Conservation (phyloP, 345 rosid species). For the Hibiscus mutabilis region DNA sequence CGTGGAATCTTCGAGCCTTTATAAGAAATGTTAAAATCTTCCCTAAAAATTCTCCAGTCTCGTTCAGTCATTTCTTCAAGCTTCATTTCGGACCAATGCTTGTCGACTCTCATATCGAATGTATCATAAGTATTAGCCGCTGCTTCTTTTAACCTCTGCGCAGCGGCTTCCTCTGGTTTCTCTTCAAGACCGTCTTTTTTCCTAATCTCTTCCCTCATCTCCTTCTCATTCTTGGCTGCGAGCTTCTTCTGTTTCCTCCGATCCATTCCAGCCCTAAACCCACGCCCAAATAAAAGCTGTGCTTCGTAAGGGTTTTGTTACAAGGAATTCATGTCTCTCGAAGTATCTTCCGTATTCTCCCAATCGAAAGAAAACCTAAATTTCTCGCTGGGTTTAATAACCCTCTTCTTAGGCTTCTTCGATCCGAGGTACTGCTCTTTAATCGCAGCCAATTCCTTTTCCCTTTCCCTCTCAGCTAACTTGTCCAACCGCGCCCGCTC, state of each 20-base stretch:
- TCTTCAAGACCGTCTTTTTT: slow-evolving; percentile 73
- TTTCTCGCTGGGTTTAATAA: slow-evolving; percentile 85
- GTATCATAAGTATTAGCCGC: slow-evolving; percentile 87
- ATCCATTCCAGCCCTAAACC: slow-evolving; percentile 95
- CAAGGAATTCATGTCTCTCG: slow-evolving; percentile 72
- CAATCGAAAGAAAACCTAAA: slow-evolving; percentile 93
- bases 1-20: slow-evolving; percentile 90
- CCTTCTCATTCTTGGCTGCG: slow-evolving; percentile 90
- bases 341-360: slow-evolving; percentile 92
- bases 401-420: slow-evolving; percentile 91
- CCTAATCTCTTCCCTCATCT: slow-evolving; percentile 74
- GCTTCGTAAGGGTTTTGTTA: slow-evolving; percentile 97
- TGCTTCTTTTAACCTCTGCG: slow-evolving; percentile 60
- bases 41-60: slow-evolving; percentile 94
- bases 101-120: slow-evolving; percentile 88
- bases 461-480: slow-evolving; percentile 62
- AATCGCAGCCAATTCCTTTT: slow-evolving; percentile 73
- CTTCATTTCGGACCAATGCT: slow-evolving; percentile 90
- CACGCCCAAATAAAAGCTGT: slow-evolving; percentile 79
- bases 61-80: slow-evolving; percentile 92
- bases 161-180: slow-evolving; percentile 86
- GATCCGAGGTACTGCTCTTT: slow-evolving; percentile 90
- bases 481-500: slow-evolving; percentile 73
- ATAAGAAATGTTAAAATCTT: slow-evolving; percentile 83
- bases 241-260: slow-evolving; percentile 94